phyloP scores from a whole-genome alignment of 768 basidiomycete species.

The Lactarius sanguifluus region DNA sequence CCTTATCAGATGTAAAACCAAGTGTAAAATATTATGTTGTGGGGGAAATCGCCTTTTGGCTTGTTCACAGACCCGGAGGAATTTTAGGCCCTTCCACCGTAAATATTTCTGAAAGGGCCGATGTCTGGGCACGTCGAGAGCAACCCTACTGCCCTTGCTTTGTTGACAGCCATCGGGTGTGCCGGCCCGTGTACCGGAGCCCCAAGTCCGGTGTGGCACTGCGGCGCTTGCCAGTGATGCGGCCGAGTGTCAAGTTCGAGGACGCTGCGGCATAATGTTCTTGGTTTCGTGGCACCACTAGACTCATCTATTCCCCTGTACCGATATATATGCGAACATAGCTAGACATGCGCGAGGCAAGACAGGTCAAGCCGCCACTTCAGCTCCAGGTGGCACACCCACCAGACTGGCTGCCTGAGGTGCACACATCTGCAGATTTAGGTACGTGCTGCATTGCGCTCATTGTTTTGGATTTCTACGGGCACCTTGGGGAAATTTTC shows the following conservation, averaged over 20 bases:
- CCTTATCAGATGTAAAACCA: too few species aligned
- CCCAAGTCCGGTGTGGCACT: neutral
- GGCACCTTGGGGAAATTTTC: neutral
- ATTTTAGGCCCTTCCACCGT: too few species aligned
- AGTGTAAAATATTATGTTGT: too few species aligned
- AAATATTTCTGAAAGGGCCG: too few species aligned
- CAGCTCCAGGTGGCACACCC: slow-evolving; percentile 67
- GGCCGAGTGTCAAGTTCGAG: neutral
- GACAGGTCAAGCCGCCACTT: slow-evolving; percentile 35
- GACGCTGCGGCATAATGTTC: slow-evolving; percentile 4
- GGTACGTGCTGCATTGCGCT: slow-evolving; percentile 42
- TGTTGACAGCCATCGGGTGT: too few species aligned
- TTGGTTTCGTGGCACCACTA: neutral
- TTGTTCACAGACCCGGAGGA: too few species aligned
- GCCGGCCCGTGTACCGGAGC: neutral
- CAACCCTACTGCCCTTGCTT: neutral
- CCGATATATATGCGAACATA: slow-evolving; percentile 13
- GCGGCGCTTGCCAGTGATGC: slow-evolving; percentile 1
- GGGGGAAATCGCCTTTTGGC: too few species aligned
- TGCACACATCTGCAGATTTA: slow-evolving; percentile 66
- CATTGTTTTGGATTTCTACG: too few species aligned
- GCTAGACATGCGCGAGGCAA: slow-evolving; percentile 23
- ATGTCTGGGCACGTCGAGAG: neutral
- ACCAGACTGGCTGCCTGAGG: slow-evolving; percentile 69
- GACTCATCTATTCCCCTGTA: neutral